These are phyloP conservation scores for Puccinia brachypodii DNA, from an alignment of 1,284 basidiomycete genomes.

Conservation along the genomic window DNA sequence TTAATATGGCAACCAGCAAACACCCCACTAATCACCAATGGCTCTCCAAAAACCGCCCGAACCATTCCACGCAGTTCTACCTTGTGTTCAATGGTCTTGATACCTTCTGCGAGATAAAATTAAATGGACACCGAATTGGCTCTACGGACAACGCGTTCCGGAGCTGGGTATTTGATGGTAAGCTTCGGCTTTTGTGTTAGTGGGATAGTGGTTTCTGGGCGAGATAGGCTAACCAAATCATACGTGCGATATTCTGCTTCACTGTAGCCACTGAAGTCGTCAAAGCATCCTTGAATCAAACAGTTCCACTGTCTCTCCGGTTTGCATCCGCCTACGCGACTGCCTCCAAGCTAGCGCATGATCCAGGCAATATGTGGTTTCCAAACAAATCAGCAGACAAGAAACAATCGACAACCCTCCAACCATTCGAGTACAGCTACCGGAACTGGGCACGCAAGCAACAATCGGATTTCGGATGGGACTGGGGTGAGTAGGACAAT, in stretches of 20 bases:
- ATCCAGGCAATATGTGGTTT: conserved; percentile 36
- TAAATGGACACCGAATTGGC: neutral
- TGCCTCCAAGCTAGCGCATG: conserved; percentile 27
- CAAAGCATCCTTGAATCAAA: neutral
- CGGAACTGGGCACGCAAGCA: conserved; percentile 54
- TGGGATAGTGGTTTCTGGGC: neutral
- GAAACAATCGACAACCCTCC: neutral
- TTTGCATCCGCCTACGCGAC: conserved; percentile 19
- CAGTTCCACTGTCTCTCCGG: conserved; percentile 11
- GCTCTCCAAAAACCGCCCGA: neutral
- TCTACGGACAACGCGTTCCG: conserved; percentile 38
- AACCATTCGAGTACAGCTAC: conserved; percentile 51
- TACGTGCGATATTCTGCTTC: neutral
- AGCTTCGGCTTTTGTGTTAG: neutral
- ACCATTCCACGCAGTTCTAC: conserved; percentile 22
- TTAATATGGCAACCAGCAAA: neutral
- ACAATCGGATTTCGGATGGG: conserved; percentile 55
- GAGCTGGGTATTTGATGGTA: conserved; percentile 48
- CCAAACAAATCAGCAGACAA: neutral
- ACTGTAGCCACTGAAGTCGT: conserved; percentile 27
- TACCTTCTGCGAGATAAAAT: conserved; percentile 34
- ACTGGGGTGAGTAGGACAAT: conserved; percentile 51
- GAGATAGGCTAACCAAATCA: neutral
- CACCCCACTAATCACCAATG: neutral
- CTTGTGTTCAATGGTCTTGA: conserved; percentile 38